phyloP scores from a whole-genome alignment of 108 stramenopile genomes.

The Nitzschia sp. region DNA sequence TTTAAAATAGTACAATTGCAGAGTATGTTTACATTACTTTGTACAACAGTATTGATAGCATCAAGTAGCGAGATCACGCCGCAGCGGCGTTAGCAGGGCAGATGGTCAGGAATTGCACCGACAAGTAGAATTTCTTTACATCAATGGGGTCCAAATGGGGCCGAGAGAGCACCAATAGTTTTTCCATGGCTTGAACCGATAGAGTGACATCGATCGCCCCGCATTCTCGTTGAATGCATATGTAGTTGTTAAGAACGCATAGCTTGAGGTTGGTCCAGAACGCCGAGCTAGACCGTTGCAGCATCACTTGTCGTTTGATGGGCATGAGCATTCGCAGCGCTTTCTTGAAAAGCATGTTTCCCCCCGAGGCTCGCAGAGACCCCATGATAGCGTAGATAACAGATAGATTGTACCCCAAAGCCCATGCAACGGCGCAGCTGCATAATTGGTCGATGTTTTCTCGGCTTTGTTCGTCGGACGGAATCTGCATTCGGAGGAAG shows the following conservation, averaged over 20 bases:
- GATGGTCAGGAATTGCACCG: conserved; percentile 1
- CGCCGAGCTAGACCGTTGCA: conserved; percentile 2
- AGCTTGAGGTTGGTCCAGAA: conserved; percentile 21
- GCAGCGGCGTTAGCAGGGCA: background rate
- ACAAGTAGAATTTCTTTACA: conserved; percentile 12
- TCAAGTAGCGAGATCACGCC: too few relatives aligned
- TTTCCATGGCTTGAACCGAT: background rate
- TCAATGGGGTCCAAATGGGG: conserved; percentile 10
- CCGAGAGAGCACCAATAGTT: background rate
- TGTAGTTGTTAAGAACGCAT: conserved; percentile 7
- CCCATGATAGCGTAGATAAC: conserved; percentile 1
- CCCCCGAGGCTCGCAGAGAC: background rate
- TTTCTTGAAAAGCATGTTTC: background rate
- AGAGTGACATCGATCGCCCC: background rate
- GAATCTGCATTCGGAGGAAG: conserved; percentile 9
- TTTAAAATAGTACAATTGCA: too few relatives aligned
- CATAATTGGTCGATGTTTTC: background rate
- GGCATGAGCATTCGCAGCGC: conserved; percentile 3
- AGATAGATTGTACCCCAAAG: conserved; percentile 2
- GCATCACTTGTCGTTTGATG: background rate
- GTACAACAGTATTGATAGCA: too few relatives aligned
- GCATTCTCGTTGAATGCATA: background rate
- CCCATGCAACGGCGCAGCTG: conserved; percentile 7
- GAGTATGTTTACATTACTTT: too few relatives aligned
- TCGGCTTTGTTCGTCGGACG: background rate